Conservation (phyloP, 2,329 filamentous ascomycete species). For the Trichoderma semiorbis region DNA sequence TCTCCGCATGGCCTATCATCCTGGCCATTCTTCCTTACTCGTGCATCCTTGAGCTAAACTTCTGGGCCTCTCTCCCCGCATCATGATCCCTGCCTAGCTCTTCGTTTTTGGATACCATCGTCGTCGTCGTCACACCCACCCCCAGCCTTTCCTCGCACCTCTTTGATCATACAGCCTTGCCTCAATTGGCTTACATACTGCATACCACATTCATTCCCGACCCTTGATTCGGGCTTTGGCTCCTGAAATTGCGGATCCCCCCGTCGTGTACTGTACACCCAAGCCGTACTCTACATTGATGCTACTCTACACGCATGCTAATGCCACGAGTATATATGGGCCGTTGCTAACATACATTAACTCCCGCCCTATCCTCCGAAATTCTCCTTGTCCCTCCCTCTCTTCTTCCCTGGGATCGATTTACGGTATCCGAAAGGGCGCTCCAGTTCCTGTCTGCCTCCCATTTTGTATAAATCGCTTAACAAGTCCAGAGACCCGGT, state of each 20-base stretch:
- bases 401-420: neutral
- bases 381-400: neutral
- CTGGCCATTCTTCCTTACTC: conserved; percentile 5
- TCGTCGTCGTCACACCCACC: conserved; percentile 14
- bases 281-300: neutral
- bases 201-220: neutral
- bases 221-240: neutral
- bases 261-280: neutral
- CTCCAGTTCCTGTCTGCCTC: neutral
- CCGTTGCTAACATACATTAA: neutral
- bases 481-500: conserved; percentile 7
- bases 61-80: conserved; percentile 11
- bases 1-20: neutral
- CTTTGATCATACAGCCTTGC: conserved; percentile 1
- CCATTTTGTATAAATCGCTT: conserved; percentile 12
- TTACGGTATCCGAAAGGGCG: neutral
- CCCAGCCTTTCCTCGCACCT: conserved; percentile 4
- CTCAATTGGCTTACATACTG: conserved; percentile 4
- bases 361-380: neutral
- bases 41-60: conserved; percentile 4
- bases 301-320: neutral
- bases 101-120: neutral
- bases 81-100: conserved; percentile 3
- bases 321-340: neutral
- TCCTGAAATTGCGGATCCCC: neutral